Evolutionary conservation across 1,284 basidiomycete genomes (phyloP), one percentile per base, ranked within the genome.

Genomic region (Ustilago bromivora): DNA sequence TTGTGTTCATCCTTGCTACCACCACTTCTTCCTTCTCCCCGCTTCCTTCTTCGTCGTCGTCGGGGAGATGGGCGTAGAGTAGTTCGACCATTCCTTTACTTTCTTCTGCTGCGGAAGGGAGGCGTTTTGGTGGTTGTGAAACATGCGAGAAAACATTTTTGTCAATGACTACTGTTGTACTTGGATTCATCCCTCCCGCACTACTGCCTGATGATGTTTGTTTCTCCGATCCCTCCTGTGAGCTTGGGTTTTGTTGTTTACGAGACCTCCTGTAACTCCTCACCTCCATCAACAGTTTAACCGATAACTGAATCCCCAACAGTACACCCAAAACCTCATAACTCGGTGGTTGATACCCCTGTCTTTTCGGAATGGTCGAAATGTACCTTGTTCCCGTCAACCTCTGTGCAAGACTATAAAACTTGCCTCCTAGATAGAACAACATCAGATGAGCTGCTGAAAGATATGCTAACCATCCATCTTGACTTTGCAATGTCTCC

Each of bases 341-440:
- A 2, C 83, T 86, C 0, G 86, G 85, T 2, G 84, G 85, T 7
- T 74, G 73, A 15, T 81, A 69, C 0, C 70, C 72, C 11, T 68
- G 79, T 13, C 71, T 53, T 23, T 70, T 64, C 0, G 74, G 74
- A 57, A 68, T 68, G 12, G 69, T 76, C 53, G 55, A 62, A 31
- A 87, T 84, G 52, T 87, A 87, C 17, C 68, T 68, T 12, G 87
- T 82, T 0, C 85, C 79, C 7, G 79, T 66, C 32, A 84, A 32
- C 10, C 87, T 80, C 61, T 88, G 87, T 36, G 86, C 84, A 10
- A 85, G 57, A 47, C 70, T 72, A 61, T 87, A 87, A 74, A 87
- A 88, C 19, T 72, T 74, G 1, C 87, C 87, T 13, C 83, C 84
- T 23, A 88, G 68, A 75, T 87, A 88, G 65, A 88, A 88, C 31